Percentiles rank a stretch among this genome's conserved stretches.
These are phyloP conservation scores for Beauveria sp. DNA, from an alignment of 2,329 filamentous ascomycete species.

Conservation along the genomic window DNA sequence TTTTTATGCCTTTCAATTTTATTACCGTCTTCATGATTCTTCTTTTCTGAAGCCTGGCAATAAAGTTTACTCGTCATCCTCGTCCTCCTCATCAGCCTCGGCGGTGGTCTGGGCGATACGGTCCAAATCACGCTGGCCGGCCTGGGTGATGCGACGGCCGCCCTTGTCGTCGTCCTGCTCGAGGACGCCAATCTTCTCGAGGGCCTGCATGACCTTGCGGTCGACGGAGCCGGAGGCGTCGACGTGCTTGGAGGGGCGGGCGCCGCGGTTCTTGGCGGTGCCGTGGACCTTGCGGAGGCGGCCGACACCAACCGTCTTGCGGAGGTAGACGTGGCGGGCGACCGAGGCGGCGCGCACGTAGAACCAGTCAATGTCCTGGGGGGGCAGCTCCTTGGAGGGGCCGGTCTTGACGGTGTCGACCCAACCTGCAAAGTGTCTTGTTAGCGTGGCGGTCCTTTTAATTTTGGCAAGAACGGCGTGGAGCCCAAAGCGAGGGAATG, in stretches of 20 bases:
- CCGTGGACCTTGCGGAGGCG: slow-evolving; percentile 96
- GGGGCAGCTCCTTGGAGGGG: slow-evolving; percentile 91
- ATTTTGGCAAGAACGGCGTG: no score
- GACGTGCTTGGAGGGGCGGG: slow-evolving; percentile 86
- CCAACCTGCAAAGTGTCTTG: slow-evolving; percentile 58
- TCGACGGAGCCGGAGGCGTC: slow-evolving; percentile 92
- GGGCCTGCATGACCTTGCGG: slow-evolving; percentile 93
- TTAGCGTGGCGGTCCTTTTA: not conserved
- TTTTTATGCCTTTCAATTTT: not conserved
- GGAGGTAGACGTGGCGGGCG: slow-evolving; percentile 97
- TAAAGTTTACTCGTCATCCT: slow-evolving; percentile 53
- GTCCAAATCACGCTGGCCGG: slow-evolving; percentile 98
- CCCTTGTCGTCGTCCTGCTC: slow-evolving; percentile 98
- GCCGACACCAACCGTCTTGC: slow-evolving; percentile 98
- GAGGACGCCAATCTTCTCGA: slow-evolving; percentile 98
- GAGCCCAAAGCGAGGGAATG: not conserved
- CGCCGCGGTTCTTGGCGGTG: slow-evolving; percentile 93
- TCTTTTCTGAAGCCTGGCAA: not conserved
- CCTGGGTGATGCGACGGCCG: slow-evolving; percentile 95
- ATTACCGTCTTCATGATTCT: not conserved
- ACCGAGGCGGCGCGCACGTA: slow-evolving; percentile 85
- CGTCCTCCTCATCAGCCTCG: slow-evolving; percentile 61
- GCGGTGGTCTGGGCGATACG: slow-evolving; percentile 78
- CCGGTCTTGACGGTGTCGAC: slow-evolving; percentile 99
- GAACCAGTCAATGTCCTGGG: slow-evolving; percentile 98